Base-by-base conservation (phyloP, 1,284 basidiomycete species). In the Boletellus deceptivus region DNA sequence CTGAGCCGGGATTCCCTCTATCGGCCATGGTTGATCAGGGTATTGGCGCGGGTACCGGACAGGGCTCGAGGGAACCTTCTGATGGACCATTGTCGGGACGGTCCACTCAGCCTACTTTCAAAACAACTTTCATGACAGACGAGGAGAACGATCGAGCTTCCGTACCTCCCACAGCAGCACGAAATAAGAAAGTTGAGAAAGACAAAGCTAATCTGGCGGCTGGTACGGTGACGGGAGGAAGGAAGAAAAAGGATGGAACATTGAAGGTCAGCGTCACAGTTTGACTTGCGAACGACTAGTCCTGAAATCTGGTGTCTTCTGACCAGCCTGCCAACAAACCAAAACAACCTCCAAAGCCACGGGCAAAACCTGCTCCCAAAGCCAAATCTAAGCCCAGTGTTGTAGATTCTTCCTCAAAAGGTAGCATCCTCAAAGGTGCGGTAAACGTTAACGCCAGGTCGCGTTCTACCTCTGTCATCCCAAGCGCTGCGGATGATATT, bases 381-480 rank as follows among this genome's bases (percentile, higher is more conserved):
- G 42, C 55, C 0, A 72, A 66, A 49, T 31, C 45, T 9, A 66
- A 57, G 46, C 44, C 58, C 18, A 56, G 47, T 17, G 57, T 52
- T 1, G 55, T 54, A 24, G 60, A 61, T 20, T 49, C 56, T 14
- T 49, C 56, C 16, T 49, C 20, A 11, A 69, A 64, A 43, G 36
- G 34, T 55, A 57, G 50, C 18, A 67, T 69, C 40, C 63, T 63
- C 14, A 70, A 60, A 42, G 33, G 41, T 13, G 33, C 20, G 24
- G 62, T 68, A 0, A 70, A 70, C 25, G 74, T 76, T 18, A 66
- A 69, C 29, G 76, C 79, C 16, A 76, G 85, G 33, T 88, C 86
- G 27, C 77, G 86, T 14, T 89, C 87, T 6, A 73, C 82, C 9
- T 88, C 85, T 35, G 78, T 75, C 37, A 81, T 86, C 71, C 86